These are phyloP conservation scores for Lodderomyces oxycetoniae DNA, from an alignment of 1,139 yeast genomes.

Conservation along the genomic window DNA sequence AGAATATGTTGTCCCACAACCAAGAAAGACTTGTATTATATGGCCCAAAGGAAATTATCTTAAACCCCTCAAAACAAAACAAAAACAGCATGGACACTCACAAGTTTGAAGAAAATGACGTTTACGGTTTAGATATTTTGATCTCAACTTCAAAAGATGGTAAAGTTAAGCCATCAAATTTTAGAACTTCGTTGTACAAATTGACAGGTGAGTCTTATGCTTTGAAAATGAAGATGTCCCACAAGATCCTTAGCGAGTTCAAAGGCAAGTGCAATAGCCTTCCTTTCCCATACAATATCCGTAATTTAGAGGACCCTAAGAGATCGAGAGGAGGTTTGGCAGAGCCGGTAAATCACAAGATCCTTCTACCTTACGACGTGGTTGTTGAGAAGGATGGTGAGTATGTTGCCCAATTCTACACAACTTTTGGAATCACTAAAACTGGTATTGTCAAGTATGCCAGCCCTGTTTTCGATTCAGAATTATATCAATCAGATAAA, in stretches of 20 bases:
- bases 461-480: conserved; percentile 50
- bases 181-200: conserved; percentile 69
- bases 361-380: conserved; percentile 66
- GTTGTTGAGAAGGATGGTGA: conserved; percentile 67
- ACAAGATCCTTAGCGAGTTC: conserved; percentile 62
- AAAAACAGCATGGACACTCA: conserved; percentile 58
- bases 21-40: conserved; percentile 65
- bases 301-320: conserved; percentile 64
- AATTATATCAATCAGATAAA: conserved; percentile 54
- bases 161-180: conserved; percentile 57
- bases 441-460: conserved; percentile 69
- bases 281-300: conserved; percentile 64
- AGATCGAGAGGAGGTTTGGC: conserved; percentile 73
- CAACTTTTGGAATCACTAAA: conserved; percentile 73
- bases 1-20: conserved; percentile 76
- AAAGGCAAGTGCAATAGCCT: conserved; percentile 58
- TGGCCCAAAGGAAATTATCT: conserved; percentile 72
- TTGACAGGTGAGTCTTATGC: conserved; percentile 66
- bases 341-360: conserved; percentile 68
- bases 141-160: conserved; percentile 66
- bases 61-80: conserved; percentile 71
- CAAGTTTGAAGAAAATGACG: conserved; percentile 73
- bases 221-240: conserved; percentile 70
- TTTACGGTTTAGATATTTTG: conserved; percentile 71
- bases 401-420: conserved; percentile 66